Evolutionary conservation across 1,284 basidiomycete species (phyloP), one percentile per base, ranked within the genome.

Genomic region (Cryptococcus sp.): DNA sequence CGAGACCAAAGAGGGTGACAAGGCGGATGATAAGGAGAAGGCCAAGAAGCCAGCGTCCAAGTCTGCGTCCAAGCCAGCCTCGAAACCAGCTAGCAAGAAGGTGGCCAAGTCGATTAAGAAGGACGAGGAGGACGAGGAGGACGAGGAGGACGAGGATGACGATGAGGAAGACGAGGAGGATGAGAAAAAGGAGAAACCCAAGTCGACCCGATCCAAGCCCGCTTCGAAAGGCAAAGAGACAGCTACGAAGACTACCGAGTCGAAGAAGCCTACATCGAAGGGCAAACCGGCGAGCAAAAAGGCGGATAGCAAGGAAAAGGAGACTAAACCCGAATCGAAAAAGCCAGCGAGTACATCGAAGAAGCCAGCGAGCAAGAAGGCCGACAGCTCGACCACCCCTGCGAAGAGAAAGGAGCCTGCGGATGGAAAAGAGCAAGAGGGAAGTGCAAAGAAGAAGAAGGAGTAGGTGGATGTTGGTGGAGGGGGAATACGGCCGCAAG

Each of bases 1-100:
- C 34, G 57, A 62, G 43, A 48, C 48, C n/a, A 58, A 56, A 19
- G 32, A 25, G 26, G 40, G 41, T 16, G 35, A 43, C n/a, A 44
- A 49, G 44, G 45, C 48, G 10, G 45, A 45, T 7, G 41, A 47
- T 12, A 38, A 43, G 34, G 33, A n/a, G n/a, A 26, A 33, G 10
- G 22, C 41, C 6, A 14, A 48, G 18, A 40, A 58, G 34, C 38
- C 48, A 18, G 47, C 37, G 23, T 36, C 53, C 5, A 52, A 48
- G 32, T 25, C 18, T 10, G n/a, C n/a, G n/a, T n/a, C n/a, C 4
- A 49, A 53, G 39, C 32, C 47, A 3, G 43, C 35, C 18, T 35
- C 43, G 45, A 45, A 34, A 42, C 43, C 31, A 23, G 12, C 5
- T 33, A 22, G 14, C 33, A 52, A 26, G 43, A 47, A 3, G 47